phyloP scores from a whole-genome alignment of 495 filamentous ascomycete species.

The Amniculicola lignicola region DNA sequence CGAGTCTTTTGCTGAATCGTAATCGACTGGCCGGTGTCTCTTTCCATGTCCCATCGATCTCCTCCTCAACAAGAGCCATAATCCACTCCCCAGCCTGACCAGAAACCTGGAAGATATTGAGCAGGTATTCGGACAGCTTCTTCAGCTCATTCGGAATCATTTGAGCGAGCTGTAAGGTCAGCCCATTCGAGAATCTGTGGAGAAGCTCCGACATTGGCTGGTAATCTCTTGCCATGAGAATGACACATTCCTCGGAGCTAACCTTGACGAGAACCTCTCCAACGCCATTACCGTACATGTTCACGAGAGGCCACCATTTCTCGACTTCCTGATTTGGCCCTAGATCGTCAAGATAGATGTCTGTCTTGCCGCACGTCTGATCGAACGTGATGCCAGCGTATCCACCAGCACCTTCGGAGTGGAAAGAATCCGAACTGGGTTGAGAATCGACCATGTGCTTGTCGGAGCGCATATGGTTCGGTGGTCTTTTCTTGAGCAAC shows the following conservation, averaged over 20 bases:
- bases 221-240: constrained; percentile 84
- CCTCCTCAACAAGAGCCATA: constrained; percentile 87
- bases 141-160: constrained; percentile 73
- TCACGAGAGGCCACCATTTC: constrained; percentile 82
- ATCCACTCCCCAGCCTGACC: constrained; percentile 86
- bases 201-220: constrained; percentile 77
- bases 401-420: constrained; percentile 36
- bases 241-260: constrained; percentile 79
- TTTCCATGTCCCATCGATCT: constrained; percentile 89
- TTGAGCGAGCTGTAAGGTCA: constrained; percentile 81
- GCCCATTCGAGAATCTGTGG: constrained; percentile 74
- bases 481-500: constrained; percentile 70
- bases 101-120: constrained; percentile 97
- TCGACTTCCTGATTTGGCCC: constrained; percentile 76
- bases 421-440: constrained; percentile 34
- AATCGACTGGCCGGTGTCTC: constrained; percentile 67
- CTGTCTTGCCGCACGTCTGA: constrained; percentile 67
- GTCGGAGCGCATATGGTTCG: constrained; percentile 21
- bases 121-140: constrained; percentile 76
- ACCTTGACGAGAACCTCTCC: constrained; percentile 87
- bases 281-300: constrained; percentile 67
- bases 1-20: constrained; percentile 71
- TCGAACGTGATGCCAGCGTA: constrained; percentile 51
- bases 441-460: constrained; percentile 17
- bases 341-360: constrained; percentile 80